Conservation (phyloP, 148 eudicot species). For the Chenopodium album region DNA sequence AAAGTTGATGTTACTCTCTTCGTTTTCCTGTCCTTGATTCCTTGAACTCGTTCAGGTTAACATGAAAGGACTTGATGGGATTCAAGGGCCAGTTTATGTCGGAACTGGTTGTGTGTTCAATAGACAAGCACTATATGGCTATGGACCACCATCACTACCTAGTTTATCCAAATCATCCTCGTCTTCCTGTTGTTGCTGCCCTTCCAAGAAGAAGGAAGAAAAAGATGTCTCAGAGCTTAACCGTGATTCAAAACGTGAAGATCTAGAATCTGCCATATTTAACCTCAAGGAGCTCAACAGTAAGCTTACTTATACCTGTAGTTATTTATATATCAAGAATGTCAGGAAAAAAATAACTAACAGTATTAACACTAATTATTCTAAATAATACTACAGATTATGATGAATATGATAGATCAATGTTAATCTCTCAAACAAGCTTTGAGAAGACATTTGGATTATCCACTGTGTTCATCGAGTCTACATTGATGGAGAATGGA, state of each 20-base stretch:
- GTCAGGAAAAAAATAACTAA: background rate
- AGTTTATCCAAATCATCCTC: conserved; percentile 58
- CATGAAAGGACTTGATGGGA: conserved; percentile 99
- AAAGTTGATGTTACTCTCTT: background rate
- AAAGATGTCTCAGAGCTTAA: conserved; percentile 69
- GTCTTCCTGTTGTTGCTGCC: conserved; percentile 70
- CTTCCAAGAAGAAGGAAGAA: conserved; percentile 59
- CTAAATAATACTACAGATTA: conserved; percentile 48
- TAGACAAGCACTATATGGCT: conserved; percentile 95
- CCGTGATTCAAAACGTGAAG: conserved; percentile 81
- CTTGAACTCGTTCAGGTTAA: conserved; percentile 53
- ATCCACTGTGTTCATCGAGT: conserved; percentile 90
- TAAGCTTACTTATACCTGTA: conserved; percentile 31
- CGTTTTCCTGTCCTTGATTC: background rate
- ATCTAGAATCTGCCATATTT: conserved; percentile 84
- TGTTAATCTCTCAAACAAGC: conserved; percentile 91
- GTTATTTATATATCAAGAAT: background rate
- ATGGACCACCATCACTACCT: conserved; percentile 77
- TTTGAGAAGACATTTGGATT: conserved; percentile 97
- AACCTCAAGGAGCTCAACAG: conserved; percentile 92
- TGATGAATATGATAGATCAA: conserved; percentile 91
- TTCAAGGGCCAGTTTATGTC: conserved; percentile 98
- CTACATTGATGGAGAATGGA: conserved; percentile 92
- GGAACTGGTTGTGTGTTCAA: conserved; percentile 97
- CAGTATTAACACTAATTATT: background rate